Evolutionary conservation across 768 basidiomycete species (phyloP).

Genomic region (Daedaleopsis nitida): DNA sequence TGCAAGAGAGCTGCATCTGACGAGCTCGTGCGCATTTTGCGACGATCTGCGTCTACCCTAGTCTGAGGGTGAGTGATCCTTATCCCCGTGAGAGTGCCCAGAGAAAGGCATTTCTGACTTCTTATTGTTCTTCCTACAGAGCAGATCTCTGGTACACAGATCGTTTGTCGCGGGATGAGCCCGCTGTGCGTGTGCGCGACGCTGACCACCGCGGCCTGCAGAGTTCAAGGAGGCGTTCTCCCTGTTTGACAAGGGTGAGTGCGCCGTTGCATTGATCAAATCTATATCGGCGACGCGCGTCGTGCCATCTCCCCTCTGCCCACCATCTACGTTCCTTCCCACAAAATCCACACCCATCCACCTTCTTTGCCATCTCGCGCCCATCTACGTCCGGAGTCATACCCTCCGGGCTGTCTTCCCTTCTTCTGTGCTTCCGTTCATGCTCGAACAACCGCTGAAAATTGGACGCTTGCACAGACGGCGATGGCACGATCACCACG

Average conservation of each 20-base stretch:
- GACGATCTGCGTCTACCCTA: neutral
- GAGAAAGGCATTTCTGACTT: conserved; percentile 17
- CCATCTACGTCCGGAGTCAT: neutral
- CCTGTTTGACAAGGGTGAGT: conserved; percentile 91
- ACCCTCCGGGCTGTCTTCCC: neutral
- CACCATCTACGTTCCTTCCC: neutral
- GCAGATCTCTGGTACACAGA: conserved; percentile 80
- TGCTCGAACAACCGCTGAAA: conserved; percentile 5
- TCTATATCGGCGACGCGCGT: conserved; percentile 4
- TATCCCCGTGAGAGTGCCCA: conserved; percentile 14
- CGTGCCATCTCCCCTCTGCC: conserved; percentile 1
- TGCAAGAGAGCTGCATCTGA: neutral
- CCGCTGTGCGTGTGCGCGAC: conserved; percentile 2
- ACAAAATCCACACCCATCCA: conserved; percentile 1
- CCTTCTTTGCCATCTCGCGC: conserved; percentile 4
- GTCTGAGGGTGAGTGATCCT: conserved; percentile 29
- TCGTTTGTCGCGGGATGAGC: neutral
- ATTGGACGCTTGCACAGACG: conserved; percentile 51
- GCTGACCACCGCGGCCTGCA: conserved; percentile 32
- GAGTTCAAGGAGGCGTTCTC: conserved; percentile 99
- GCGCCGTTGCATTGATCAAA: conserved; percentile 7
- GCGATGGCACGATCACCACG: conserved; percentile 92
- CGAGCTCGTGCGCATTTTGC: neutral
- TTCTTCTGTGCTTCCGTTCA: neutral
- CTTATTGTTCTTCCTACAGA: conserved; percentile 48